phyloP scores from a whole-genome alignment of 2,329 filamentous ascomycete species.

The Aspergillus sergii region DNA sequence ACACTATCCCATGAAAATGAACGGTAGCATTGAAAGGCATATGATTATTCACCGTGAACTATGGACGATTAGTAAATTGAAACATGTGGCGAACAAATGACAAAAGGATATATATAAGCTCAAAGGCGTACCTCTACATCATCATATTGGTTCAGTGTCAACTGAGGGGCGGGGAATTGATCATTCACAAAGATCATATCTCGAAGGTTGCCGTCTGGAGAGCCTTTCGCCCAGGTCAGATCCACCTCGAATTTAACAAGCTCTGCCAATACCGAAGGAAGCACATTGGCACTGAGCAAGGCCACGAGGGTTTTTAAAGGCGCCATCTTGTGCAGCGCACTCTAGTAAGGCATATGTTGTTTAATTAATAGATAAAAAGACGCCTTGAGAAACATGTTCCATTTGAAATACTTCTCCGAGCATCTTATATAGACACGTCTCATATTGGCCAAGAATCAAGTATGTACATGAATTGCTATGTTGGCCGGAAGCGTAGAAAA shows the following conservation, averaged over 20 bases:
- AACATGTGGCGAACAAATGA: not conserved
- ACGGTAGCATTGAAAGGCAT: conserved; percentile 34
- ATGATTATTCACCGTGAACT: conserved; percentile 35
- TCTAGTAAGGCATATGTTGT: not conserved
- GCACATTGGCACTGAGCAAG: not conserved
- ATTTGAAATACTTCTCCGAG: not conserved
- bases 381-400: not conserved
- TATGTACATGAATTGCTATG: not conserved
- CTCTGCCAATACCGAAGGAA: not conserved
- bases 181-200: conserved; percentile 38
- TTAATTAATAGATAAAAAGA: not conserved
- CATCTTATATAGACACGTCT: not conserved
- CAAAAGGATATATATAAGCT: not conserved
- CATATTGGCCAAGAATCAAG: not conserved
- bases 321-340: not conserved
- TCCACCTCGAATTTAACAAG: conserved; percentile 19
- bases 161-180: conserved; percentile 34
- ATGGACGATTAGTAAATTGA: not conserved
- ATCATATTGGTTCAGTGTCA: conserved; percentile 31
- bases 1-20: conserved; percentile 46
- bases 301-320: not conserved
- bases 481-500: not conserved
- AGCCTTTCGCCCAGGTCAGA: conserved; percentile 37
- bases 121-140: conserved; percentile 27
- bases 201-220: conserved; percentile 35